phyloP scores from a whole-genome alignment of 139 green algal species.

The Chlamydomonas incerta region DNA sequence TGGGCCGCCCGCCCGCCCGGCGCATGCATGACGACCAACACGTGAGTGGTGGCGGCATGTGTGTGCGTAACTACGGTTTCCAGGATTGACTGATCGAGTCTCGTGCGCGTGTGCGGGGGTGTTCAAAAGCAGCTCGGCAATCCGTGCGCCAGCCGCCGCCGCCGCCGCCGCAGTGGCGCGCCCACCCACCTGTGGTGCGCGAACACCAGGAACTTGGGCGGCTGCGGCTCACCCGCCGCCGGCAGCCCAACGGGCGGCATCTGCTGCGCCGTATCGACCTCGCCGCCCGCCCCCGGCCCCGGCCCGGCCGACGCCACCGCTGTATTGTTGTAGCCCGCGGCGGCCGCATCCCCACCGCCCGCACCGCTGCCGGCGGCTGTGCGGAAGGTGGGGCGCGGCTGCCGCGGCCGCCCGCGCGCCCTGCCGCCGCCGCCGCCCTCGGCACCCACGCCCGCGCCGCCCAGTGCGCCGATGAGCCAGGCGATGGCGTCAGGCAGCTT shows the following conservation, averaged over 20 bases:
- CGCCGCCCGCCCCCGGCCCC: too few species aligned
- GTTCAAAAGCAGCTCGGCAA: too few species aligned
- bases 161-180: not conserved
- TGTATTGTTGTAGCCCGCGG: not conserved
- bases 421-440: slow-evolving; percentile 14
- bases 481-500: slow-evolving; percentile 82
- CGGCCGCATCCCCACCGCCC: not conserved
- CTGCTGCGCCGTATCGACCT: too few species aligned
- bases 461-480: slow-evolving; percentile 79
- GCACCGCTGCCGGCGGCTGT: not conserved
- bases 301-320: too few species aligned
- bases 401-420: not conserved
- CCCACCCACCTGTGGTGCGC: slow-evolving; percentile 85
- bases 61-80: too few species aligned
- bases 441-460: slow-evolving; percentile 1
- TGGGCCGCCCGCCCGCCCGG: too few species aligned
- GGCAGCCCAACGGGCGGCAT: too few species aligned
- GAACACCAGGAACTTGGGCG: slow-evolving; percentile 94
- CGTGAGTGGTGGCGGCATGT: too few species aligned
- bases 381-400: not conserved
- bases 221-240: not conserved
- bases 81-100: too few species aligned
- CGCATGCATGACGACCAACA: too few species aligned
- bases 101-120: too few species aligned
- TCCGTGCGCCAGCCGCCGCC: too few species aligned